A percentile compares a stretch with the other conserved stretches of the same genome.
Evolutionary conservation across 2,329 filamentous ascomycete genomes (phyloP).

Genomic region (Trichoderma afroharzianum): DNA sequence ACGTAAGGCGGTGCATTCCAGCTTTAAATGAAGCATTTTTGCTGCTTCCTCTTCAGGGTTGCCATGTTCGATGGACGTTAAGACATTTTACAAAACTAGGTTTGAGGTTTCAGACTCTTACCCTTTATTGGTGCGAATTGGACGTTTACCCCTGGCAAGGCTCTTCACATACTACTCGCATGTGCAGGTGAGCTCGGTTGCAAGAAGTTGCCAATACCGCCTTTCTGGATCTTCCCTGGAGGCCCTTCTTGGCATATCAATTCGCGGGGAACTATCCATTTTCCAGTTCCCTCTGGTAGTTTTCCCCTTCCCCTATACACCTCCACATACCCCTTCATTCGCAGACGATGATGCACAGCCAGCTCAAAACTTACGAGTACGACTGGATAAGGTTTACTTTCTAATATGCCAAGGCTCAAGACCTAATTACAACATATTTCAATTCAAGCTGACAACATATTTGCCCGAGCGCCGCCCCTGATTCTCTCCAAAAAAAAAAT

Average conservation of each 20-base stretch:
- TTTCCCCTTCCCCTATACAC: background rate
- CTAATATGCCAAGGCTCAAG: background rate
- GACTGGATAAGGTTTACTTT: no score
- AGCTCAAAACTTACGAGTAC: background rate
- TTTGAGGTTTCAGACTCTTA: background rate
- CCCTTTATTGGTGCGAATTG: background rate
- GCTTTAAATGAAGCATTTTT: slow-evolving; percentile 13
- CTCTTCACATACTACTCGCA: background rate
- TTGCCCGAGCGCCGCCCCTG: background rate
- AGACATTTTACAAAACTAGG: background rate
- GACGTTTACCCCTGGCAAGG: background rate
- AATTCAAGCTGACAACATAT: background rate
- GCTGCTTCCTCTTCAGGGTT: slow-evolving; percentile 1
- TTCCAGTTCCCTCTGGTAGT: background rate
- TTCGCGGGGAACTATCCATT: no score
- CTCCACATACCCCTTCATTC: background rate
- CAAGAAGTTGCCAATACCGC: background rate
- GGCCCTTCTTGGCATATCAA: background rate
- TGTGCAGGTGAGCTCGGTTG: background rate
- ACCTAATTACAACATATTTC: background rate
- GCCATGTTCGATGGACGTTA: background rate
- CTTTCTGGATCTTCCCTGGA: background rate
- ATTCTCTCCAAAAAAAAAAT: background rate
- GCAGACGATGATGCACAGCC: background rate
- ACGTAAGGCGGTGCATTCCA: slow-evolving; percentile 9